These are phyloP conservation scores for Paragyromitra xinjiangensis DNA, from an alignment of 495 filamentous ascomycete genomes.

Conservation along the genomic window DNA sequence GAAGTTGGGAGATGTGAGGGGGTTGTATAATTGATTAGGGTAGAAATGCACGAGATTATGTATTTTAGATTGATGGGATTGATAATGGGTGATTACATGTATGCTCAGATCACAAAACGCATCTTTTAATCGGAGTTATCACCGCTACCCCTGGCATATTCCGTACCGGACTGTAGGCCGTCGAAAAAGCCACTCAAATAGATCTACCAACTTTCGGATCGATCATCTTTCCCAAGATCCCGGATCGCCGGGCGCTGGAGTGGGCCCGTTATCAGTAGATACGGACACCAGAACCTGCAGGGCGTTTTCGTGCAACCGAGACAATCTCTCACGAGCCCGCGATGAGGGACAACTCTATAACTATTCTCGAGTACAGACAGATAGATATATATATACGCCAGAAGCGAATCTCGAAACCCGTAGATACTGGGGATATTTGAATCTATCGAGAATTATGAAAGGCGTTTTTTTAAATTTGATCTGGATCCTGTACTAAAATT, in stretches of 20 bases:
- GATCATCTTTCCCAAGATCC: neutral
- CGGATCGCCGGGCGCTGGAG: neutral
- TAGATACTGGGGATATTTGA: neutral
- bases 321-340: too few relatives aligned
- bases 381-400: constrained; percentile 25
- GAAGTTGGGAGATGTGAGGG: neutral
- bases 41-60: constrained; percentile 15
- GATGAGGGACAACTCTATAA: too few relatives aligned
- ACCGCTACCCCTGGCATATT: neutral
- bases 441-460: constrained; percentile 39
- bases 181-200: neutral
- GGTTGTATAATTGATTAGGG: neutral
- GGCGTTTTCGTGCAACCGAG: too few relatives aligned
- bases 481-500: constrained; percentile 43
- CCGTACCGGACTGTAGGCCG: neutral
- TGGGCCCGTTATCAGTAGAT: neutral
- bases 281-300: too few relatives aligned
- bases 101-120: neutral
- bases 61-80: constrained; percentile 23
- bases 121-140: neutral
- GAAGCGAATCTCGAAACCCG: constrained; percentile 39
- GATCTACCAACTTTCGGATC: neutral
- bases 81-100: neutral
- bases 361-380: neutral
- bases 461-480: constrained; percentile 15